Evolutionary conservation across 2,329 filamentous ascomycete species (phyloP), one percentile per base, ranked within the genome.

Genomic region (Fusarium musae): DNA sequence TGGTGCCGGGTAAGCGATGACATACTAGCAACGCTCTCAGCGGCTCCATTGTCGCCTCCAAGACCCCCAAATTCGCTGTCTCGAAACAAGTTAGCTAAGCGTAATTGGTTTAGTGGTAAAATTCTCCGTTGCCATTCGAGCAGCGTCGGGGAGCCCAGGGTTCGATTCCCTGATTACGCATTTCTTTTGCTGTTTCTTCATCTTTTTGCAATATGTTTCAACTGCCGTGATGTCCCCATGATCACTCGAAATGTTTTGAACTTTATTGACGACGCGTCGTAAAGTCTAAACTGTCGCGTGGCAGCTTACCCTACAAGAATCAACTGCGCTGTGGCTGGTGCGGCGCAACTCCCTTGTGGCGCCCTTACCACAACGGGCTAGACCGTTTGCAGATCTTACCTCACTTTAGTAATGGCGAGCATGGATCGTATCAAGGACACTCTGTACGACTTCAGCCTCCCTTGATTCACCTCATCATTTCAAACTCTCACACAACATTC

Each of bases 391-490:
- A 47, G 66, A 69, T 69, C 66, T 49, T 57, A 59, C 26, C 66
- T 59, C 46, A 61, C 12, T 11, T 43, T 65, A 36, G 59, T 69
- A 34, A 69, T 70, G 36, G n/a, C 8, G n/a, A 30, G 23, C 64
- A 69, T 43, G 57, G 64, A 26, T 69, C 39, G n/a, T 42, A 64
- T 58, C 66, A 69, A 69, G 66, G 66, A 69, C 66, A 69, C 66
- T 69, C 59, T 69, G 66, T 69, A 58, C 63, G 47, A 42, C 52
- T 42, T 47, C 42, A 46, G 52, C 59, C 60, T 69, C 66, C 66
- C 66, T 69, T 49, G 44, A 53, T 62, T 64, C 30, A 59, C 39
- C 30, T 46, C 50, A 26, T 64, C 52, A 69, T 53, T 53, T 44
- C 63, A 15, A n/a, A 43, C 23, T 21, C 32, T 52, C 28, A 54